Conservation (phyloP, 805 yeast species). For the Candida chilensis region DNA sequence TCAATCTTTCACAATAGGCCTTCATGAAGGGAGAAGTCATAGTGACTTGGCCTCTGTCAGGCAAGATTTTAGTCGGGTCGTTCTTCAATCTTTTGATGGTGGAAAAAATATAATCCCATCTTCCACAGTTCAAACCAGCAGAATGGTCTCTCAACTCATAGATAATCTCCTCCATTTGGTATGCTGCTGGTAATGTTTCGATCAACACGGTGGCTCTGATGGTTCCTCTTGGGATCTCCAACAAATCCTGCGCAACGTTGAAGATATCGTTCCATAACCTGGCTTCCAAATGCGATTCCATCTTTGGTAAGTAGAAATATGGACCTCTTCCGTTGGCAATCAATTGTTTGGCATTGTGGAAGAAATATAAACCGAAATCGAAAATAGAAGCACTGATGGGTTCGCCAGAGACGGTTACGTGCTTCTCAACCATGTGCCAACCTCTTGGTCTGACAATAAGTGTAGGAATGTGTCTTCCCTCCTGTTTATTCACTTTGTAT, state of each 20-base stretch:
- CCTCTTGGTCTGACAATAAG: constrained; percentile 13
- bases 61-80: constrained; percentile 9
- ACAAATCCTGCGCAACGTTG: constrained; percentile 10
- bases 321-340: constrained; percentile 10
- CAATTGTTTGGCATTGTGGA: constrained; percentile 9
- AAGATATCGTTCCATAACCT: constrained; percentile 12
- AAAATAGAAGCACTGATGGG: constrained; percentile 11
- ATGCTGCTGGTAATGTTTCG: constrained; percentile 13
- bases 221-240: constrained; percentile 10
- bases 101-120: constrained; percentile 14
- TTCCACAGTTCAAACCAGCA: constrained; percentile 12
- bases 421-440: constrained; percentile 14
- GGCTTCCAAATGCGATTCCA: constrained; percentile 14
- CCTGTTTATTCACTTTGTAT: constrained; percentile 18
- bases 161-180: constrained; percentile 14
- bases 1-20: constrained; percentile 10
- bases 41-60: constrained; percentile 11
- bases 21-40: constrained; percentile 12
- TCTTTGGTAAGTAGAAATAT: constrained; percentile 12
- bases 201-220: constrained; percentile 12
- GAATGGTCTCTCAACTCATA: constrained; percentile 11
- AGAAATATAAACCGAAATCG: constrained; percentile 12
- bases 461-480: constrained; percentile 7
- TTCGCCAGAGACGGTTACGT: constrained; percentile 10
- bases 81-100: constrained; percentile 10